phyloP scores from a whole-genome alignment of 169 alveolate species.

The Cyclospora cayetanensis region DNA sequence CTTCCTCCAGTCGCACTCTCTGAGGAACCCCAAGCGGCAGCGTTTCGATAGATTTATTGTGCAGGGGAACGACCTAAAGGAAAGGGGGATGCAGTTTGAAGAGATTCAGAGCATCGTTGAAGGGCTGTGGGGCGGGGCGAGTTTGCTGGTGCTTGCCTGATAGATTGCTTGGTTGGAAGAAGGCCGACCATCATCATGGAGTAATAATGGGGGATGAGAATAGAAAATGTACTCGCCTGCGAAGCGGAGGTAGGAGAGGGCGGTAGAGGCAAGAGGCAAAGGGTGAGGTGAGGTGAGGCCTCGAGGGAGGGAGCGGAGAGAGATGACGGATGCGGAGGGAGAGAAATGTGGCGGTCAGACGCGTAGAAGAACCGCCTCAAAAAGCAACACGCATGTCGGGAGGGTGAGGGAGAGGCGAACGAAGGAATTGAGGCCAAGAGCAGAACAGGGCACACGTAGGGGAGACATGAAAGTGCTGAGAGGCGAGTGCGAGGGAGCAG shows the following conservation, averaged over 20 bases:
- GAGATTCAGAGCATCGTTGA: too few species aligned
- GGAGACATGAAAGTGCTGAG: not conserved
- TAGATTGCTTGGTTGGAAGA: not conserved
- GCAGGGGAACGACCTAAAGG: too few species aligned
- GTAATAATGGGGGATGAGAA: slow-evolving; percentile 79
- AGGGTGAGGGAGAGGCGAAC: not conserved
- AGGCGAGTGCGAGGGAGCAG: not conserved
- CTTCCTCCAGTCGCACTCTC: slow-evolving; percentile 78
- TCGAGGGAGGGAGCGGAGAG: too few species aligned
- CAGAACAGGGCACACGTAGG: not conserved
- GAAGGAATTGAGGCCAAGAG: not conserved
- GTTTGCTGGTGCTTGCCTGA: not conserved
- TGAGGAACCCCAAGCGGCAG: slow-evolving; percentile 21
- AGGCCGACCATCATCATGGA: slow-evolving; percentile 79
- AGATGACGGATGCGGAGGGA: too few species aligned
- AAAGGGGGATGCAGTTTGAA: too few species aligned
- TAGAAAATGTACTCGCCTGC: slow-evolving; percentile 77
- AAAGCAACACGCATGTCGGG: not conserved
- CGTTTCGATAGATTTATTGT: too few species aligned
- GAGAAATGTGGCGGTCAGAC: too few species aligned
- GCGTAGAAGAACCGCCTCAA: too few species aligned
- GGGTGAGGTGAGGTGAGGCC: not conserved
- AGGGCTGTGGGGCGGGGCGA: too few species aligned
- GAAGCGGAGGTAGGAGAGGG: not conserved
- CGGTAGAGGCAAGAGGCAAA: not conserved